Evolutionary conservation across 495 filamentous ascomycete species (phyloP).

Genomic region (Amniculicola lignicola): DNA sequence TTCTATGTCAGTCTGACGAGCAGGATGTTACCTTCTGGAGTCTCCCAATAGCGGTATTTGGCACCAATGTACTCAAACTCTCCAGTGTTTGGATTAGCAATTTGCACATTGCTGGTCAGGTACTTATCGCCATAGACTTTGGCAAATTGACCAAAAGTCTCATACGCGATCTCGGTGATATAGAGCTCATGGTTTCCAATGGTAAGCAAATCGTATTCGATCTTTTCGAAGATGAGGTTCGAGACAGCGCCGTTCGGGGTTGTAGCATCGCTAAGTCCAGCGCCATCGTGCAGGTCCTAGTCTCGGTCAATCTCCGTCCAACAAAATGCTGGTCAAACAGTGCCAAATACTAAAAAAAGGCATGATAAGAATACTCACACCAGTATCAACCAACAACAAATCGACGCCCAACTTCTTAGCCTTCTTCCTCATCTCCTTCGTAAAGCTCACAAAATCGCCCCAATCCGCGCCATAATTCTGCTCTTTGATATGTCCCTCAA

Average conservation of each 20-base stretch:
- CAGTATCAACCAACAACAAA: constrained; percentile 86
- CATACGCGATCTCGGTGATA: constrained; percentile 66
- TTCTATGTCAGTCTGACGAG: too few relatives aligned
- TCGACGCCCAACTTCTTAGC: constrained; percentile 75
- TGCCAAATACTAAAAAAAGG: constrained; percentile 33
- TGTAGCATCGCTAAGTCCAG: constrained; percentile 89
- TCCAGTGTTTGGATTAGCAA: constrained; percentile 65
- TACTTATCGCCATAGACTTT: constrained; percentile 71
- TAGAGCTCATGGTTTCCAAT: constrained; percentile 97
- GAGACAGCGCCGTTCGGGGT: constrained; percentile 82
- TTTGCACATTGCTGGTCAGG: constrained; percentile 72
- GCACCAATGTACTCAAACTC: constrained; percentile 72
- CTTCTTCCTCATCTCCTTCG: constrained; percentile 68
- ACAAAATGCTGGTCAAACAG: constrained; percentile 35
- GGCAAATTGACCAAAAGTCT: constrained; percentile 64
- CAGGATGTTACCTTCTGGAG: constrained; percentile 67
- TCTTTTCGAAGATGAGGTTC: constrained; percentile 78
- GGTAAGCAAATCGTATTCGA: constrained; percentile 78
- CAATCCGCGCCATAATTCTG: constrained; percentile 82
- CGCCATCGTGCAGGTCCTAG: constrained; percentile 78
- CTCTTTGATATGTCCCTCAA: constrained; percentile 48
- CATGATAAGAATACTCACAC: constrained; percentile 46
- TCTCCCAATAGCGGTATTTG: constrained; percentile 80
- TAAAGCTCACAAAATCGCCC: constrained; percentile 96
- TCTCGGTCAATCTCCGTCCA: not conserved